These are phyloP conservation scores for Solanum hybrid DNA, from an alignment of 305 asterid species.

Conservation along the genomic window DNA sequence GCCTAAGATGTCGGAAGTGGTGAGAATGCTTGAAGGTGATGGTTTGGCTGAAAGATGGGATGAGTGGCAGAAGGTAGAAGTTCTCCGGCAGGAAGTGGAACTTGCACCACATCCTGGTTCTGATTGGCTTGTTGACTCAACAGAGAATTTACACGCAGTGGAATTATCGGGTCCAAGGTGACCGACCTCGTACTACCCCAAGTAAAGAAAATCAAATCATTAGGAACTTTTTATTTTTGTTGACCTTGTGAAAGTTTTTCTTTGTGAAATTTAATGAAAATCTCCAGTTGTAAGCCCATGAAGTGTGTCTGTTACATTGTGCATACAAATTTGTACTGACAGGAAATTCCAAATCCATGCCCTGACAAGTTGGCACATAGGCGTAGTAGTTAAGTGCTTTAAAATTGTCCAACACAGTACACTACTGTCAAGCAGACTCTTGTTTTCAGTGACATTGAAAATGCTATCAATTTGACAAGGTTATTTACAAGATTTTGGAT, in stretches of 20 bases:
- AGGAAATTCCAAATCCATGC: conserved; percentile 14
- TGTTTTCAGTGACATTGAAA: not conserved
- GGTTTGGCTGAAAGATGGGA: conserved; percentile 91
- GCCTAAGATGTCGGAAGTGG: conserved; percentile 90
- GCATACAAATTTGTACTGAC: conserved; percentile 30
- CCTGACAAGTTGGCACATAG: conserved; percentile 23
- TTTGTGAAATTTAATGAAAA: conserved; percentile 2
- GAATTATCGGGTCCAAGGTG: conserved; percentile 85
- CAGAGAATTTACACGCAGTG: conserved; percentile 53
- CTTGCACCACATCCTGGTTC: conserved; percentile 39
- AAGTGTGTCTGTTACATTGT: conserved; percentile 21
- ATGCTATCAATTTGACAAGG: not conserved
- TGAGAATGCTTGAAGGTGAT: conserved; percentile 82
- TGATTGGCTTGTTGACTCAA: conserved; percentile 69
- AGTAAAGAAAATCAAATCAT: conserved; percentile 4
- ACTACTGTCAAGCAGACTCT: not conserved
- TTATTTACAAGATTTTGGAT: not conserved
- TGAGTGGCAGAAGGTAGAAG: conserved; percentile 88
- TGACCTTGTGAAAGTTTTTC: conserved; percentile 4
- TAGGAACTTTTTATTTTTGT: conserved; percentile 14
- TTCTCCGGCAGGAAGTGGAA: conserved; percentile 58
- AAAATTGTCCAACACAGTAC: not conserved
- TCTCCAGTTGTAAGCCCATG: conserved; percentile 13
- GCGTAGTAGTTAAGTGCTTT: conserved; percentile 5
- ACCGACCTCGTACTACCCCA: conserved; percentile 19